phyloP scores from a whole-genome alignment of 2,329 filamentous ascomycete species.

The Thelonectria rubi region DNA sequence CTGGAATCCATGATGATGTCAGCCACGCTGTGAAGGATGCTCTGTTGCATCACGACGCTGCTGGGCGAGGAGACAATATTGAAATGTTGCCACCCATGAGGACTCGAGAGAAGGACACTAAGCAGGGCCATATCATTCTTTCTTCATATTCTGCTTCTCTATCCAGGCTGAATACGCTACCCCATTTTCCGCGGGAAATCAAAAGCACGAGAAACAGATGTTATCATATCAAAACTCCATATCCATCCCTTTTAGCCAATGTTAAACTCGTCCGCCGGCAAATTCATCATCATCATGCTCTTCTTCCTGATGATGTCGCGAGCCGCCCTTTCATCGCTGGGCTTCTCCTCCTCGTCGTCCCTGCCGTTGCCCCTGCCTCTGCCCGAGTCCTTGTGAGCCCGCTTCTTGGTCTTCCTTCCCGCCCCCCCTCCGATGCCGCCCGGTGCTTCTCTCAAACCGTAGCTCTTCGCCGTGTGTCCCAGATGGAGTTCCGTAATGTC shows the following conservation, averaged over 20 bases:
- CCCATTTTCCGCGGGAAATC: neutral
- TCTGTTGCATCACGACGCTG: neutral
- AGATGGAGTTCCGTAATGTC: constrained; percentile 92
- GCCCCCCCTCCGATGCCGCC: constrained; percentile 76
- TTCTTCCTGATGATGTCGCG: constrained; percentile 65
- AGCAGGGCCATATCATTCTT: neutral
- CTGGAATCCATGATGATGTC: constrained; percentile 14
- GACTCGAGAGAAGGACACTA: neutral
- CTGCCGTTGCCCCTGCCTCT: constrained; percentile 53
- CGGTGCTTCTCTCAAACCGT: constrained; percentile 87
- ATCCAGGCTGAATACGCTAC: neutral
- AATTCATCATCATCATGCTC: constrained; percentile 72
- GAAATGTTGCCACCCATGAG: neutral
- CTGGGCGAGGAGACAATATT: neutral
- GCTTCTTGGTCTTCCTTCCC: constrained; percentile 56
- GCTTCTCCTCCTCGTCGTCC: constrained; percentile 53
- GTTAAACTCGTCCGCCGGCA: constrained; percentile 73
- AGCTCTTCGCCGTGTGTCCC: constrained; percentile 93
- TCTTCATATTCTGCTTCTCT: neutral
- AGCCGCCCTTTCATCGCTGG: constrained; percentile 45
- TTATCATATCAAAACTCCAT: neutral
- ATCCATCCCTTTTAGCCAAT: constrained; percentile 58
- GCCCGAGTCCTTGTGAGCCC: constrained; percentile 44
- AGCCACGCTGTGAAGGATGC: neutral
- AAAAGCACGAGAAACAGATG: neutral